Base-by-base conservation (phyloP, 2,329 filamentous ascomycete species). In the Fusarium longipes region DNA sequence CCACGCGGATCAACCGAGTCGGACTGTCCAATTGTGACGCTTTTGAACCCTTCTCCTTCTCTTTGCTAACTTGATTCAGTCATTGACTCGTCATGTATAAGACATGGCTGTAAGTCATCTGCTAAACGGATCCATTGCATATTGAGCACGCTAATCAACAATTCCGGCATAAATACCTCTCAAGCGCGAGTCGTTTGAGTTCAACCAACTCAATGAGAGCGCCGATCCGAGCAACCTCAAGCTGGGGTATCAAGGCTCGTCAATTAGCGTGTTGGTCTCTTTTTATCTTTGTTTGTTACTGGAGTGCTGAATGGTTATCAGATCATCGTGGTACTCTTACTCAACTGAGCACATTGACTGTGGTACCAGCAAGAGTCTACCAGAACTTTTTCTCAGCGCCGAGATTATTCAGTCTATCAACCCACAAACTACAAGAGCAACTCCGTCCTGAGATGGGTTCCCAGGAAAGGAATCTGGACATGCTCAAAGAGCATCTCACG, bases 401-500 rank as follows among this genome's bases (percentile, higher is more conserved):
- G 18, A 51, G 36, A 11, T n/a, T 43, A 9, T 68, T 65, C 5
- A 50, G 38, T n/a, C 53, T 57, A 4, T 53, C 58, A 10, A 33
- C 18, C 9, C 43, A 49, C 9, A 57, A 56, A 9, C 14, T 40
- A 3, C 33, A 43, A 14, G 22, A 30, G 8, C 45, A 53, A n/a
- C 25, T 36, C 2, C 11, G 36, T 1, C n/a, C 2, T 25, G 53
- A 29, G 1, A 68, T 72, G 58, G 49, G n/a, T 3, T 50, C 65
- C 6, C 39, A 35, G 2, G 11, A 7, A 3, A 60, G 40, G 35
- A 36, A 50, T 15, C 6, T 65, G 5, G 54, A 49, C 3, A n/a
- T 18, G 2, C 59, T 76, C 7, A 54, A 64, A 20, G 27, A 56
- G 1, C 47, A 73, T 18, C 61, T 80, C n/a, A 77, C 70, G 9